These are phyloP conservation scores for Colletotrichum trifolii DNA, from an alignment of 2,329 filamentous ascomycete genomes.

Conservation along the genomic window DNA sequence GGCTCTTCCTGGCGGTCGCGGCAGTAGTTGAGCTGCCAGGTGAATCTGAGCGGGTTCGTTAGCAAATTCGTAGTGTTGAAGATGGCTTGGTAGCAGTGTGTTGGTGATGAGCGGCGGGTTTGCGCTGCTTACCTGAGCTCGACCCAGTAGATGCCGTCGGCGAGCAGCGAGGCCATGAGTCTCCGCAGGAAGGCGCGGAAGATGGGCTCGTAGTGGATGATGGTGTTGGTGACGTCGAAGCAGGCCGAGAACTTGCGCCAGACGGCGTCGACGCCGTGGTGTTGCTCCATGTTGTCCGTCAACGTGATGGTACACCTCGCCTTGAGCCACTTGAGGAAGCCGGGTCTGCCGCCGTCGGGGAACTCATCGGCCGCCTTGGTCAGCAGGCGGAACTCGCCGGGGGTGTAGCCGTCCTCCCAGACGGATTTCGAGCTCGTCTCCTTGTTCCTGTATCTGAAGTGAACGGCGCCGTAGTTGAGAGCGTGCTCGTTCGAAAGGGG, in stretches of 20 bases:
- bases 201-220: slow-evolving; percentile 86
- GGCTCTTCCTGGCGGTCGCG: slow-evolving; percentile 66
- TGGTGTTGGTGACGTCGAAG: slow-evolving; percentile 74
- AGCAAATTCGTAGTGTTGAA: not conserved
- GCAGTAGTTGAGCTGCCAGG: slow-evolving; percentile 74
- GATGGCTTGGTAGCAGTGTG: not conserved
- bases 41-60: slow-evolving; percentile 55
- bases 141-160: slow-evolving; percentile 81
- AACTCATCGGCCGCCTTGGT: slow-evolving; percentile 73
- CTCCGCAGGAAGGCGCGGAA: slow-evolving; percentile 76
- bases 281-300: slow-evolving; percentile 77
- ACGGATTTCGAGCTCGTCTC: slow-evolving; percentile 52
- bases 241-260: slow-evolving; percentile 79
- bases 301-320: slow-evolving; percentile 74
- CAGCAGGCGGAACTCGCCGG: slow-evolving; percentile 64
- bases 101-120: not conserved
- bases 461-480: slow-evolving; percentile 62
- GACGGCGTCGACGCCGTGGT: slow-evolving; percentile 81
- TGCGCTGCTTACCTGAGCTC: slow-evolving; percentile 65
- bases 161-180: slow-evolving; percentile 72
- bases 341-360: slow-evolving; percentile 72
- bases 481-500: slow-evolving; percentile 63
- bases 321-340: slow-evolving; percentile 78
- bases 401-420: slow-evolving; percentile 71
- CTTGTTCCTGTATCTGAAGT: slow-evolving; percentile 64